Evolutionary conservation across 805 yeast genomes (phyloP).

Genomic region (Wickerhamiella kazuoi): DNA sequence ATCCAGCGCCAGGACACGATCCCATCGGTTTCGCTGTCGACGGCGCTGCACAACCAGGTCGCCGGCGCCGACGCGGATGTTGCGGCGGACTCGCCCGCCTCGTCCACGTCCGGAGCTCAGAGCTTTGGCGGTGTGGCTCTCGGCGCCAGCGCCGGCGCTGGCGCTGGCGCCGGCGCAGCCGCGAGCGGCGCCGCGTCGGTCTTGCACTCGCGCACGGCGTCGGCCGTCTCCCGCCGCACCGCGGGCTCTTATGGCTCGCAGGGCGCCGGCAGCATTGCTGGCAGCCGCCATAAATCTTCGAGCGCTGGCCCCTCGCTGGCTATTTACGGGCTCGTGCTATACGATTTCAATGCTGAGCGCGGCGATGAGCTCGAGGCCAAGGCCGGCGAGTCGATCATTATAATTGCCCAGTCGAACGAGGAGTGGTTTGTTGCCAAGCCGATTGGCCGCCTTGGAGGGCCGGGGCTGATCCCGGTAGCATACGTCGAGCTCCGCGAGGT

Average conservation of each 20-base stretch:
- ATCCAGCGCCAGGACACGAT: conserved; percentile 26
- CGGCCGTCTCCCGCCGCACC: conserved; percentile 10
- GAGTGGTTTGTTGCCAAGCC: conserved; percentile 99
- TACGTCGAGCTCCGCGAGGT: conserved; percentile 77
- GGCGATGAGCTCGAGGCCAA: conserved; percentile 69
- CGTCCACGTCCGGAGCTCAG: background rate
- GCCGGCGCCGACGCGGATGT: background rate
- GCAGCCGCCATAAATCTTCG: conserved; percentile 5
- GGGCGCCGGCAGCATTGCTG: background rate
- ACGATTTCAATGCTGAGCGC: conserved; percentile 67
- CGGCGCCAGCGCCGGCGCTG: background rate
- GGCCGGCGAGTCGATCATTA: conserved; percentile 76
- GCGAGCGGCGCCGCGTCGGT: background rate
- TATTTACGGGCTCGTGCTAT: conserved; percentile 68
- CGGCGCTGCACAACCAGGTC: conserved; percentile 10
- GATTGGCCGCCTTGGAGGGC: conserved; percentile 86
- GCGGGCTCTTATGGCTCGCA: conserved; percentile 1
- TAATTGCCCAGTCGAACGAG: conserved; percentile 88
- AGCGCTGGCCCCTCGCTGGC: conserved; percentile 20
- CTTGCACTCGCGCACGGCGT: conserved; percentile 7
- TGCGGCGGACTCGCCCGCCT: background rate
- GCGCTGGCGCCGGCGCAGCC: background rate
- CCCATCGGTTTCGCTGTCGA: conserved; percentile 17
- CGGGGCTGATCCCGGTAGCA: conserved; percentile 86
- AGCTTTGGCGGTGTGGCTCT: background rate